Evolutionary conservation across 2,329 filamentous ascomycete species (phyloP), one percentile per base, ranked within the genome.

Genomic region (Setomelanomma holmii): DNA sequence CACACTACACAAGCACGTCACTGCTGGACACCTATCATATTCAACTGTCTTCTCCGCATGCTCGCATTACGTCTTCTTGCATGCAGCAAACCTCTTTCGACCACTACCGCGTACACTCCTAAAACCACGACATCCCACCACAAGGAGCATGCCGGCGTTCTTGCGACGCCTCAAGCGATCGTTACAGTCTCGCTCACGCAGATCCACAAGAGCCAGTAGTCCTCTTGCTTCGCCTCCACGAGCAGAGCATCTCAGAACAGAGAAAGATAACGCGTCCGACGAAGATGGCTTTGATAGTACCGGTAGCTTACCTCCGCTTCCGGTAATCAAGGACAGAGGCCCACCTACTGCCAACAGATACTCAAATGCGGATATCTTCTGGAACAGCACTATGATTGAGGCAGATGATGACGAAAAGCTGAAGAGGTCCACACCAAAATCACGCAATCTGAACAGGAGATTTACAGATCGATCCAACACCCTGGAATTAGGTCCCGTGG

Each of bases 381-480:
- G 59, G 49, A 66, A 65, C 40, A 62, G 58, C 33, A 49, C 49
- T 1, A 65, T 65, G 60, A 20, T 56, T 1, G 63, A 56, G 38
- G 45, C 60, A 5, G 51, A 50, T 19, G 23, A 36, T 14, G 45
- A 56, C 16, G 50, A 58, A 5, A 22, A 33, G 16, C 35, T 17
- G 16, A 2, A 3, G 3, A 10, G 27, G 27, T 3, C 10, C 10
- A 30, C 27, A 30, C 27, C 27, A 14, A 30, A 6, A 30, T 10
- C 10, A 14, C 10, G 10, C 27, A 30, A 14, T 30, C 27, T 30
- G 27, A 30, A 8, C 14, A 30, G 27, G 14, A 30, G 27, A 14
- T 30, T 10, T 6, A 30, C 27, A 8, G 27, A 30, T 30, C 27
- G 27, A 8, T 30, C 27, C 10, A 30, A 30, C 10, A 30, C 27